These are phyloP conservation scores for Globisporangium parvum DNA, from an alignment of 352 stramenopile genomes.

Conservation along the genomic window DNA sequence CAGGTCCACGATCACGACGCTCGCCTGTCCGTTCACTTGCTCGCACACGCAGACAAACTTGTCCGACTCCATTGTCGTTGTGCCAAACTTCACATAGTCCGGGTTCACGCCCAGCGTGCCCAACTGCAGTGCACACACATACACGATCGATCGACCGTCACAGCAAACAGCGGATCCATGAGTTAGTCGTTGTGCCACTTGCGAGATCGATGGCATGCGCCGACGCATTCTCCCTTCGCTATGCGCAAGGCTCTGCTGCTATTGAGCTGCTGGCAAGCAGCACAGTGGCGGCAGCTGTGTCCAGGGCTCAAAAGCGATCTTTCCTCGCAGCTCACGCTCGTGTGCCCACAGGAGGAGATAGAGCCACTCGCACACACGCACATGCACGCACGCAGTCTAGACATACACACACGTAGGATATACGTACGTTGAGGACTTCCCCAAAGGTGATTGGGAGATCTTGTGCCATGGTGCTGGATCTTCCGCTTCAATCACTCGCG, in stretches of 20 bases:
- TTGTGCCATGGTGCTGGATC: constrained; percentile 57
- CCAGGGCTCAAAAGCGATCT: background rate
- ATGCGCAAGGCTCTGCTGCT: too few relatives aligned
- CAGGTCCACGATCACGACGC: constrained; percentile 92
- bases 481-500: constrained; percentile 7
- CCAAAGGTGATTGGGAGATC: constrained; percentile 88
- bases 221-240: too few relatives aligned
- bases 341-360: background rate
- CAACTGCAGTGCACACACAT: constrained; percentile 36
- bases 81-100: constrained; percentile 92
- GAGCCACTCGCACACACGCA: background rate
- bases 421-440: constrained; percentile 88
- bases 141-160: background rate
- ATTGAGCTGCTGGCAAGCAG: too few relatives aligned
- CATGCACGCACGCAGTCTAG: background rate
- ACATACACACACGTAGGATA: background rate
- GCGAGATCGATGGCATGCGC: too few relatives aligned
- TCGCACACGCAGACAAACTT: constrained; percentile 95
- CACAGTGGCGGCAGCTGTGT: too few relatives aligned
- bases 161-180: too few relatives aligned
- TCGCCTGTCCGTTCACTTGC: constrained; percentile 81
- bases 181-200: too few relatives aligned
- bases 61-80: constrained; percentile 97
- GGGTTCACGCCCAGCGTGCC: constrained; percentile 82
- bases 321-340: background rate